Conservation (phyloP, 2,329 filamentous ascomycete genomes). For the Diplodia sapinea region DNA sequence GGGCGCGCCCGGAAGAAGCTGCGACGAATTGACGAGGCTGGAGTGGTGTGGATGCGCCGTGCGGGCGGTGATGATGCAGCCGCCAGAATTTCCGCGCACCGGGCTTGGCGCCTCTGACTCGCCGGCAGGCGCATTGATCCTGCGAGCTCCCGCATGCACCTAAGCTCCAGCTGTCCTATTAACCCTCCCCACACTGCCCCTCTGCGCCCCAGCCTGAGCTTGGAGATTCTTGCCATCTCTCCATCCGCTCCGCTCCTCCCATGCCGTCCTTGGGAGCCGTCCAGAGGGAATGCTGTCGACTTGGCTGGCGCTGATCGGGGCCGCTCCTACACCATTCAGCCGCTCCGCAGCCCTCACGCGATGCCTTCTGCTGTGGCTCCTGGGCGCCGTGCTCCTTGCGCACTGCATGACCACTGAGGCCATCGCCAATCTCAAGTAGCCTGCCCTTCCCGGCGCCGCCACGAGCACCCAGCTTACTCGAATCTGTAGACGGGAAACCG, state of each 20-base stretch:
- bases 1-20: constrained; percentile 14
- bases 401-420: constrained; percentile 54
- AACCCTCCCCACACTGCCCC: constrained; percentile 15
- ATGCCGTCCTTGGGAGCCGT: constrained; percentile 43
- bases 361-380: constrained; percentile 44
- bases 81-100: constrained; percentile 30
- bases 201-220: constrained; percentile 17
- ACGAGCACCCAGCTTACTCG: constrained; percentile 1
- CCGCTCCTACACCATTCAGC: constrained; percentile 34
- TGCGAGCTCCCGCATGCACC: constrained; percentile 16
- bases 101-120: constrained; percentile 28
- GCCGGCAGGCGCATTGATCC: constrained; percentile 3
- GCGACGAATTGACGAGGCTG: constrained; percentile 25
- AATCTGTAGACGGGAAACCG: constrained; percentile 51
- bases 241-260: constrained; percentile 34
- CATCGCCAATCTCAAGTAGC: constrained; percentile 47
- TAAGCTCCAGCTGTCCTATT: constrained; percentile 31
- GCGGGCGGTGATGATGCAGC: constrained; percentile 18
- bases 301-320: constrained; percentile 40
- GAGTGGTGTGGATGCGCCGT: constrained; percentile 20
- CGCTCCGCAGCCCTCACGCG: constrained; percentile 34
- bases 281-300: constrained; percentile 47
- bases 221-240: constrained; percentile 25
- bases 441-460: not conserved
- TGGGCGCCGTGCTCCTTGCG: constrained; percentile 41